A percentile compares a stretch with the other conserved stretches of the same genome.
Conservation (phyloP, 345 rosid species). For the Camelina hispida region DNA sequence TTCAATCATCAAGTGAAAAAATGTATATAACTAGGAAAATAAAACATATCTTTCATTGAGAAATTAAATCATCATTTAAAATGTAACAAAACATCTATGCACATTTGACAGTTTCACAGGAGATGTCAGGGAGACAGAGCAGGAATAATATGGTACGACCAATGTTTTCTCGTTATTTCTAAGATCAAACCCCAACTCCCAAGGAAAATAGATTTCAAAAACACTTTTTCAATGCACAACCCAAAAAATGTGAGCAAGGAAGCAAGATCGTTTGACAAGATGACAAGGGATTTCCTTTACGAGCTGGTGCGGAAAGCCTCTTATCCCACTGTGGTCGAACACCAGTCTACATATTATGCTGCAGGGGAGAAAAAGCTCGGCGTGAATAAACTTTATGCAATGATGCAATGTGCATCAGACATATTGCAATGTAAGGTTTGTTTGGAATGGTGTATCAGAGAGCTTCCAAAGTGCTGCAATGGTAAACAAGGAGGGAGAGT, state of each 20-base stretch:
- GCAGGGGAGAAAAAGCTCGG: conserved; percentile 1
- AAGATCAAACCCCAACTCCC: background rate
- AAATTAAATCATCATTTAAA: background rate
- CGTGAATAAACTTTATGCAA: background rate
- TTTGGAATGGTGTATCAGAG: conserved; percentile 37
- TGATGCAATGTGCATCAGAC: conserved; percentile 13
- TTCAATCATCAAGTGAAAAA: no score
- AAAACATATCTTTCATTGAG: no score
- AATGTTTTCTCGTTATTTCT: conserved; percentile 43
- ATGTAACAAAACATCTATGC: background rate
- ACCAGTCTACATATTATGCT: background rate
- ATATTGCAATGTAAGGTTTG: background rate
- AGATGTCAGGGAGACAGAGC: conserved; percentile 48
- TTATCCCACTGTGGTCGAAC: background rate
- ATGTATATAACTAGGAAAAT: no score
- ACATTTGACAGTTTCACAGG: conserved; percentile 20
- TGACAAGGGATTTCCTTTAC: conserved; percentile 44
- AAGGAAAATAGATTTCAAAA: conserved; percentile 45
- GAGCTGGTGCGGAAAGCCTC: conserved; percentile 14
- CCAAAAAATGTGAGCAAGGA: conserved; percentile 35
- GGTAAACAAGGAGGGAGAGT: conserved; percentile 34
- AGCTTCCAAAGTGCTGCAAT: conserved; percentile 36
- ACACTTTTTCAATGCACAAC: conserved; percentile 41
- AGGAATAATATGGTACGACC: conserved; percentile 53
- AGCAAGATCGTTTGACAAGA: conserved; percentile 37